These are phyloP conservation scores for Zygosaccharomyces sapae DNA, from an alignment of 1,139 yeast genomes.

Conservation along the genomic window DNA sequence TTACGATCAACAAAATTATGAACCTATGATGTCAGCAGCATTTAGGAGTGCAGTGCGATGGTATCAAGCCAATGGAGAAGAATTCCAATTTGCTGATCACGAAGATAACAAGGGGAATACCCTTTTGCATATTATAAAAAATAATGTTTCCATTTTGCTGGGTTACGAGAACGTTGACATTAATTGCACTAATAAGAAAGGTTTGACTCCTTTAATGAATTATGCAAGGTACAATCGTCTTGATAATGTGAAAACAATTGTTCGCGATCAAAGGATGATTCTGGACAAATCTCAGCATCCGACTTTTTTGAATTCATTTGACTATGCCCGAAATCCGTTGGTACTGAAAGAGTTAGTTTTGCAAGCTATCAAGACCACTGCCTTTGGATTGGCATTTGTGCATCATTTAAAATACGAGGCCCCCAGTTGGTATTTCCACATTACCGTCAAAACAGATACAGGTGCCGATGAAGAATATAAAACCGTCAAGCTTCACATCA, in stretches of 20 bases:
- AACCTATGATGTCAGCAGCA: constrained; percentile 45
- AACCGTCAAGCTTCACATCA: constrained; percentile 17
- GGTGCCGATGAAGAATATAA: constrained; percentile 3
- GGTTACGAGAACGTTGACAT: constrained; percentile 46
- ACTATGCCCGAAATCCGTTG: constrained; percentile 46
- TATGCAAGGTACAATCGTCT: constrained; percentile 66
- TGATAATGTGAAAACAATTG: constrained; percentile 50
- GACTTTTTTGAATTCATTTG: constrained; percentile 44
- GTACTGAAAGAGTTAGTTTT: constrained; percentile 21
- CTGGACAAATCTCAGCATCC: constrained; percentile 39
- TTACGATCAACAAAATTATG: constrained; percentile 72
- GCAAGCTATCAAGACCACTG: constrained; percentile 14
- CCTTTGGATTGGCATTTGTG: constrained; percentile 15
- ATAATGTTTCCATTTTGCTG: constrained; percentile 44
- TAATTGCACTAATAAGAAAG: constrained; percentile 57
- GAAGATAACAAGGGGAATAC: constrained; percentile 72
- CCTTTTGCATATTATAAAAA: constrained; percentile 62
- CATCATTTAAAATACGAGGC: constrained; percentile 21
- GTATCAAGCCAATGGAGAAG: constrained; percentile 35
- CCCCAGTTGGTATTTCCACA: constrained; percentile 21
- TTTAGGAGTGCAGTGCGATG: constrained; percentile 45
- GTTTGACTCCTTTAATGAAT: constrained; percentile 65
- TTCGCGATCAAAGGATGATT: constrained; percentile 46
- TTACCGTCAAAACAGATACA: constrained; percentile 11
- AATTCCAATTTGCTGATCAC: constrained; percentile 53